These are phyloP conservation scores for Persicaria tinctoria DNA, from an alignment of 148 eudicot species.

Conservation along the genomic window DNA sequence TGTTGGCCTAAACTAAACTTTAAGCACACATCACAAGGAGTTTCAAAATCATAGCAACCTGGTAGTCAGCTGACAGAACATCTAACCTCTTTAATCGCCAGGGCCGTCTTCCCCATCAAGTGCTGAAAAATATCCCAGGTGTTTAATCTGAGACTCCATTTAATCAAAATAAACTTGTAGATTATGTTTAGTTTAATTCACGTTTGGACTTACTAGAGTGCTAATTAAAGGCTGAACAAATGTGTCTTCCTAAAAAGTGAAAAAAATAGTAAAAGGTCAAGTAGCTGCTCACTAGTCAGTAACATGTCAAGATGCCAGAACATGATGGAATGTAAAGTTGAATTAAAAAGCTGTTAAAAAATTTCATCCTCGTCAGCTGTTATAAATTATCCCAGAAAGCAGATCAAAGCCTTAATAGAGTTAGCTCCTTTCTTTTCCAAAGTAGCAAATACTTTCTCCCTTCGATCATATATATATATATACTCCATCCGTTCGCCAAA, in stretches of 20 bases:
- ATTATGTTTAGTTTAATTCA: neutral
- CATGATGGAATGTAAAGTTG: conserved; percentile 3
- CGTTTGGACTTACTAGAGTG: neutral
- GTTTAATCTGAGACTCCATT: neutral
- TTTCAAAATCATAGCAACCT: neutral
- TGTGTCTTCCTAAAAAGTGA: neutral
- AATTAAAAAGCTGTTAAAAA: neutral
- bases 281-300: neutral
- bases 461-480: too few relatives aligned
- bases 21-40: neutral
- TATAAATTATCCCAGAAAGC: neutral
- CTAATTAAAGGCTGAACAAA: neutral
- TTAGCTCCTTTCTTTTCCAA: neutral
- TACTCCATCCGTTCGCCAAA: too few relatives aligned
- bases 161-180: neutral
- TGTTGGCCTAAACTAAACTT: neutral
- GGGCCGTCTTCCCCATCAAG: neutral
- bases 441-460: neutral
- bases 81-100: neutral
- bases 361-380: neutral
- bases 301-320: conserved; percentile 2
- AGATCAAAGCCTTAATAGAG: neutral
- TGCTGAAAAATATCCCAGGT: neutral
- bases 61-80: neutral
- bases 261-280: conserved; percentile 5